Conservation (phyloP, 1,139 yeast genomes). For the Yamadazyma friedrichii region DNA sequence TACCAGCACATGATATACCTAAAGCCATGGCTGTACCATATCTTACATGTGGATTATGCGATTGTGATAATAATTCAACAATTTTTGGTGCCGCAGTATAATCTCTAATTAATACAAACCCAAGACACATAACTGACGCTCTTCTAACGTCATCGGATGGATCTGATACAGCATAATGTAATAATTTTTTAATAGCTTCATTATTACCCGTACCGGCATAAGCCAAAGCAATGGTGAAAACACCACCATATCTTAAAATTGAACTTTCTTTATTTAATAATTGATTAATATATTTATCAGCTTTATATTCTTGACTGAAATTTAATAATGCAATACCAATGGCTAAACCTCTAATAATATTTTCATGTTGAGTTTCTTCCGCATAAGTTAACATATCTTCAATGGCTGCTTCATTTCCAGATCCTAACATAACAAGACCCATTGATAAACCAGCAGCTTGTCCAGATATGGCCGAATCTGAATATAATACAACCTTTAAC, state of each 20-base stretch:
- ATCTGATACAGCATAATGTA: constrained; percentile 95
- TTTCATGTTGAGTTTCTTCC: constrained; percentile 94
- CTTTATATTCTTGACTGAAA: constrained; percentile 83
- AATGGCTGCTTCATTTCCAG: constrained; percentile 73
- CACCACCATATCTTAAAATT: constrained; percentile 93
- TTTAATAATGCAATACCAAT: constrained; percentile 84
- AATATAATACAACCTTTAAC: constrained; percentile 77
- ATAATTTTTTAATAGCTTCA: constrained; percentile 76
- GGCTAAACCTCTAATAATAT: constrained; percentile 87
- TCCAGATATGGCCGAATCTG: constrained; percentile 92
- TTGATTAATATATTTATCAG: constrained; percentile 67
- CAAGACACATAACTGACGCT: constrained; percentile 92
- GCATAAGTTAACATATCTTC: constrained; percentile 89
- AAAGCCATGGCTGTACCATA: constrained; percentile 97
- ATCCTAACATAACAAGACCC: constrained; percentile 95
- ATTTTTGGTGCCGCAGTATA: constrained; percentile 93
- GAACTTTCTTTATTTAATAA: constrained; percentile 77
- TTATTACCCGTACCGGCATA: constrained; percentile 96
- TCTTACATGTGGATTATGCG: constrained; percentile 97
- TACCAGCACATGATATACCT: constrained; percentile 97
- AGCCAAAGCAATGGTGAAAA: constrained; percentile 89
- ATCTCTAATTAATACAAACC: constrained; percentile 87
- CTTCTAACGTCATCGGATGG: constrained; percentile 96
- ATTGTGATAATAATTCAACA: constrained; percentile 88
- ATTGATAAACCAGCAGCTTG: constrained; percentile 96